These are phyloP conservation scores for Phalaenopsis hybrid DNA, from an alignment of 116 monocot species.

Conservation along the genomic window DNA sequence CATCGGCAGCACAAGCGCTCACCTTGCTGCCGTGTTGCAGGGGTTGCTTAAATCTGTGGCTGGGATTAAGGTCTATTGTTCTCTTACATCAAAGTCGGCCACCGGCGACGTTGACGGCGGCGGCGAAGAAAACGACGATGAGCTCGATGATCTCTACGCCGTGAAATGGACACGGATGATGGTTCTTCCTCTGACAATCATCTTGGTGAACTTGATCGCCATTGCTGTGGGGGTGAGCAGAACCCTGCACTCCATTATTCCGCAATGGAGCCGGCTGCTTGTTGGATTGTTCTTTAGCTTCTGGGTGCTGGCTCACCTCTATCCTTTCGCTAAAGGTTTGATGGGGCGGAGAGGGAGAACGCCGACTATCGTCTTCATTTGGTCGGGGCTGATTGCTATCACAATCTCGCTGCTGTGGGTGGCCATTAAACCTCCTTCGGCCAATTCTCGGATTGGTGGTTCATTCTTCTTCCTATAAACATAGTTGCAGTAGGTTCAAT, in stretches of 20 bases:
- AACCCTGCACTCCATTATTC: constrained; percentile 12
- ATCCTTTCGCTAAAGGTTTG: constrained; percentile 23
- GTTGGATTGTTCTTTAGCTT: constrained; percentile 26
- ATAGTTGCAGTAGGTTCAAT: too few species aligned
- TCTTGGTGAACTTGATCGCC: constrained; percentile 11
- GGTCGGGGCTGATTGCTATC: constrained; percentile 23
- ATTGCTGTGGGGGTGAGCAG: constrained; percentile 4
- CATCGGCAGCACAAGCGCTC: too few species aligned
- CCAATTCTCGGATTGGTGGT: constrained; percentile 15
- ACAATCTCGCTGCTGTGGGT: constrained; percentile 27
- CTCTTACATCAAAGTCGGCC: constrained; percentile 5
- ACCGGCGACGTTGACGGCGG: too few species aligned
- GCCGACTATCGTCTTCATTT: constrained; percentile 20
- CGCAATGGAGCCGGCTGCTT: constrained; percentile 19
- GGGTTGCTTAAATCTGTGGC: constrained; percentile 1
- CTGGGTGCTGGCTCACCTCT: constrained; percentile 23
- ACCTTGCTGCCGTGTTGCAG: too few species aligned
- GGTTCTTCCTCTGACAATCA: constrained; percentile 4
- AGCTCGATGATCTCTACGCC: constrained; percentile 16
- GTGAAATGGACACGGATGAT: constrained; percentile 17
- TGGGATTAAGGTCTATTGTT: constrained; percentile 9
- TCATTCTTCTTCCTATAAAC: constrained; percentile 16
- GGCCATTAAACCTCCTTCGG: constrained; percentile 12
- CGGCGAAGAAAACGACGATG: constrained; percentile 14
- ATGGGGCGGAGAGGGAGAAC: constrained; percentile 27